A percentile compares a stretch with the other conserved stretches of the same genome.
Evolutionary conservation across 2,329 filamentous ascomycete genomes (phyloP).

Genomic region (Sclerotinia trifoliorum): DNA sequence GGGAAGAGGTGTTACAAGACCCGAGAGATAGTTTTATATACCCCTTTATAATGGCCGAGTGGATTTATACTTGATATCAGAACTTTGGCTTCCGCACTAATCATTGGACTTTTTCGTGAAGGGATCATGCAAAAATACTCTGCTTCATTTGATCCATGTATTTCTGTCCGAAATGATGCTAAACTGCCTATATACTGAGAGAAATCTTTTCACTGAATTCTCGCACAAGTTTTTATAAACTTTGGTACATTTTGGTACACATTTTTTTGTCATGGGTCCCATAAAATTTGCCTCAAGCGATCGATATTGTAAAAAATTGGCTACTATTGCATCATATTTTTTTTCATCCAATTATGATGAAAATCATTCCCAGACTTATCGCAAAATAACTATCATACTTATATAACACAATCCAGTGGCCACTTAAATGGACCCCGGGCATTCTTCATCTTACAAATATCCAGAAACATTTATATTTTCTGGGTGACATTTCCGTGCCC

Average conservation of each 20-base stretch:
- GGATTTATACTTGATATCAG: neutral
- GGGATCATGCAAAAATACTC: neutral
- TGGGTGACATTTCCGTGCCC: neutral
- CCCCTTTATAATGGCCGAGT: slow-evolving; percentile 19
- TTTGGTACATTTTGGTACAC: neutral
- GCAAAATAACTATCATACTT: neutral
- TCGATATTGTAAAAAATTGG: slow-evolving; percentile 15
- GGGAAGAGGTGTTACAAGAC: slow-evolving; percentile 38
- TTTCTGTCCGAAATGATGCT: neutral
- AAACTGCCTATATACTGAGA: neutral
- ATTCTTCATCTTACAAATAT: neutral
- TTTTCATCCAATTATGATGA: slow-evolving; percentile 5
- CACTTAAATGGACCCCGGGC: neutral
- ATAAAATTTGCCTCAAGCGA: neutral
- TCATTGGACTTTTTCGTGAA: neutral
- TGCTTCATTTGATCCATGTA: neutral
- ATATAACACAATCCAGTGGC: neutral
- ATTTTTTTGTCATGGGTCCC: slow-evolving; percentile 13
- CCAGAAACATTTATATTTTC: neutral
- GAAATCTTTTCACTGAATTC: neutral
- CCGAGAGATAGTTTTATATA: slow-evolving; percentile 24
- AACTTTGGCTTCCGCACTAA: neutral
- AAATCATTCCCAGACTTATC: neutral
- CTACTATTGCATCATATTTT: slow-evolving; percentile 22
- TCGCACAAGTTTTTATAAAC: neutral